These are phyloP conservation scores for Metschnikowia hibisci DNA, from an alignment of 805 yeast genomes.

Conservation along the genomic window DNA sequence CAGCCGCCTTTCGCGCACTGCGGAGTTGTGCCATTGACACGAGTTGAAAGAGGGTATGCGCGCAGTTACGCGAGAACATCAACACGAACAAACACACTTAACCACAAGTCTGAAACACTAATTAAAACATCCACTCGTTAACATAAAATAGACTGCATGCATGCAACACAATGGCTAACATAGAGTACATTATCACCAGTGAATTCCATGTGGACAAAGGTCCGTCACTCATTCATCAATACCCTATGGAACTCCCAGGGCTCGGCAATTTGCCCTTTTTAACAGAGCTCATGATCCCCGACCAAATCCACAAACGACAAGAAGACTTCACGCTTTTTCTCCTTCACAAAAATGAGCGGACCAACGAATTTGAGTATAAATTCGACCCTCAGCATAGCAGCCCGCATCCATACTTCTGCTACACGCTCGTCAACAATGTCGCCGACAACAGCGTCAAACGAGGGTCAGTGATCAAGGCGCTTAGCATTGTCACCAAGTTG, in stretches of 20 bases:
- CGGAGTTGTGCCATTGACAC: background rate
- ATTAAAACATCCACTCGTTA: background rate
- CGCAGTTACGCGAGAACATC: constrained; percentile 2
- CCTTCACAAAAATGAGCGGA: constrained; percentile 41
- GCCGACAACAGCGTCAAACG: constrained; percentile 44
- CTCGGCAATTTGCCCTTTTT: constrained; percentile 32
- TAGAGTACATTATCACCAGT: constrained; percentile 60
- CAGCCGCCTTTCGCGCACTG: background rate
- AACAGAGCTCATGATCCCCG: constrained; percentile 60
- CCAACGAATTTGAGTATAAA: constrained; percentile 38
- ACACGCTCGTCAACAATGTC: constrained; percentile 52
- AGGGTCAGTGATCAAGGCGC: constrained; percentile 57
- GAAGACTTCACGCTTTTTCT: constrained; percentile 59
- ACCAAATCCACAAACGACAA: constrained; percentile 52
- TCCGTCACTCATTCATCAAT: constrained; percentile 57
- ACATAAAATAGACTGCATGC: background rate
- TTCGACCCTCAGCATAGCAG: constrained; percentile 31
- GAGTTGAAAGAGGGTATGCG: background rate
- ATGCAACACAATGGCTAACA: constrained; percentile 28
- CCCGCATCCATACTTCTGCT: constrained; percentile 46
- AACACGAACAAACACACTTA: background rate
- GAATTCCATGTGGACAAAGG: constrained; percentile 81
- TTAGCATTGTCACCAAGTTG: constrained; percentile 54
- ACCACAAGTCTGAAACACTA: background rate
- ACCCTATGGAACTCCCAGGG: constrained; percentile 45